Evolutionary conservation across 768 basidiomycete species (phyloP).

Genomic region (Suillus subluteus): DNA sequence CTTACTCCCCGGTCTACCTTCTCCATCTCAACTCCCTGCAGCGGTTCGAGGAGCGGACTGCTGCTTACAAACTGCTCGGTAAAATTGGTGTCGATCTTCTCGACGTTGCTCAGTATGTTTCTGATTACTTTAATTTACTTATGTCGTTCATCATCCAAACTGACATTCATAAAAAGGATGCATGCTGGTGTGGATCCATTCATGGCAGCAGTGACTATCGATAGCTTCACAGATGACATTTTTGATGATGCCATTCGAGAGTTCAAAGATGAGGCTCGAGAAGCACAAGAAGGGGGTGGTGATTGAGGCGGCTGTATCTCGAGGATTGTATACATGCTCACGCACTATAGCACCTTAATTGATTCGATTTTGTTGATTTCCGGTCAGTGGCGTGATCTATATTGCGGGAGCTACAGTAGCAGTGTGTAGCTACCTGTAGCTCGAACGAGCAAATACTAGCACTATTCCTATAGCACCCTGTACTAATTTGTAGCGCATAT

Average conservation of each 20-base stretch:
- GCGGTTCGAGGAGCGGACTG: constrained; percentile 9
- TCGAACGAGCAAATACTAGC: no score
- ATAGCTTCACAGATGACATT: neutral
- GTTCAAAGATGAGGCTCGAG: constrained; percentile 3
- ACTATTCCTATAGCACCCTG: no score
- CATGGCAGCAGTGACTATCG: neutral
- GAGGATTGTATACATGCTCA: constrained; percentile 1
- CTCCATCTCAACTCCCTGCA: constrained; percentile 10
- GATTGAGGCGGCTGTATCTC: neutral
- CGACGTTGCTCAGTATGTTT: constrained; percentile 6
- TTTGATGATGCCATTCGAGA: constrained; percentile 10
- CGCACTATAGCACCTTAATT: neutral
- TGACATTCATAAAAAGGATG: constrained; percentile 11
- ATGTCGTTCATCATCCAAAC: constrained; percentile 2
- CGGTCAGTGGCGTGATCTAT: neutral
- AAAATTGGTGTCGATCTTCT: constrained; percentile 6
- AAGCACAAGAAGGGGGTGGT: neutral
- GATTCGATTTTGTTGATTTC: neutral
- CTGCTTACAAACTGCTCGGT: constrained; percentile 9
- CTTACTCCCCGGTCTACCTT: constrained; percentile 13
- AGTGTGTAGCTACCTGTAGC: constrained; percentile 1
- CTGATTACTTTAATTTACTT: neutral
- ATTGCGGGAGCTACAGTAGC: constrained; percentile 2
- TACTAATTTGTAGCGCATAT: neutral
- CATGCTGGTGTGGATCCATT: constrained; percentile 10